Evolutionary conservation across 164 flowering plant genomes (phyloP).

Genomic region (Euptelea pleiosperma): DNA sequence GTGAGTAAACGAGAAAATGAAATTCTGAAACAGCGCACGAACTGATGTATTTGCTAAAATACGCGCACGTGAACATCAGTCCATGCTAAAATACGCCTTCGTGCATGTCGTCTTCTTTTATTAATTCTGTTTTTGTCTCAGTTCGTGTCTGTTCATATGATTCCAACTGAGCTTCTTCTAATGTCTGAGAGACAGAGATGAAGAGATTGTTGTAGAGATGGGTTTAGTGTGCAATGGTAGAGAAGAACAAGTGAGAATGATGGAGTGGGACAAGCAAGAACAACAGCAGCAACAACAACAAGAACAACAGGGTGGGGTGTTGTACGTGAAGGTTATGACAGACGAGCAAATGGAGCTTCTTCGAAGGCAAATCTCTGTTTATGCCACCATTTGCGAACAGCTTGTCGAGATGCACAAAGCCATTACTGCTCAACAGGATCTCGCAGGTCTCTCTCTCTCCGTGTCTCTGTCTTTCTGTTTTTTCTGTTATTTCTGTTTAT

Average conservation of each 20-base stretch:
- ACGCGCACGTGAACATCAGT: too few species aligned
- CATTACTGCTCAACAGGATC: slow-evolving; percentile 56
- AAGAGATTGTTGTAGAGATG: too few species aligned
- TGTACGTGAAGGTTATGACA: slow-evolving; percentile 74
- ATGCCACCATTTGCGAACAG: slow-evolving; percentile 71
- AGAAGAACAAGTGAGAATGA: too few species aligned
- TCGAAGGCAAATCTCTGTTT: slow-evolving; percentile 64
- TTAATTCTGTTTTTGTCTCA: neutral
- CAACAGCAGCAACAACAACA: neutral
- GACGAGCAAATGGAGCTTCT: slow-evolving; percentile 86
- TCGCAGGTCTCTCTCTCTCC: slow-evolving; percentile 39
- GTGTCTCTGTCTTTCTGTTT: neutral
- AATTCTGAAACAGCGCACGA: neutral
- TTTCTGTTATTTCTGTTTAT: neutral
- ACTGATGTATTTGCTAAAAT: neutral
- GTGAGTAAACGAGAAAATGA: too few species aligned
- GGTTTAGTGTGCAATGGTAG: too few species aligned
- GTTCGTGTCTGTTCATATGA: neutral
- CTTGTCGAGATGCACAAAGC: slow-evolving; percentile 79
- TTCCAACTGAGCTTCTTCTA: too few species aligned
- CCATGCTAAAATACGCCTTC: neutral
- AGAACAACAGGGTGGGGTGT: slow-evolving; percentile 17
- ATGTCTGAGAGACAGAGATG: too few species aligned
- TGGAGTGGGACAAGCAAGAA: too few species aligned
- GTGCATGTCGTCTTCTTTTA: slow-evolving; percentile 6